Evolutionary conservation across 768 basidiomycete genomes (phyloP), one percentile per base, ranked within the genome.

Genomic region (Tricholoma saponaceum): DNA sequence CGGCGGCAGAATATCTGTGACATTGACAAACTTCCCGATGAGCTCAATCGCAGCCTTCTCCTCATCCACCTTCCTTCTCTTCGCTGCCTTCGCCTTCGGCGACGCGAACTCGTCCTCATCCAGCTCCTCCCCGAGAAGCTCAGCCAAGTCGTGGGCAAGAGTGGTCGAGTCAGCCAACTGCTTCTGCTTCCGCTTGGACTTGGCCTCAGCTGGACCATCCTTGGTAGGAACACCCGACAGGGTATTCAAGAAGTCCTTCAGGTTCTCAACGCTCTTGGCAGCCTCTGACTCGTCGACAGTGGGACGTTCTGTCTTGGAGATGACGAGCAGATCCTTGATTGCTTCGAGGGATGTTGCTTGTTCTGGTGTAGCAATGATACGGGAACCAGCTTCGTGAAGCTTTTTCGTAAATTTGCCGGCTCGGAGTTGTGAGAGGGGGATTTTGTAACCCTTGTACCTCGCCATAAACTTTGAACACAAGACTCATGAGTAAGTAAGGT

Each of bases 1-100:
- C 0, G 86, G 87, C 0, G 95, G 95, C 18, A 98, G 70, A 62
- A 95, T 62, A 63, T 91, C 87, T 30, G 76, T 71, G 44, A 98
- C 72, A 62, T 84, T 78, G 54, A 97, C 81, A 68, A 93, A 94
- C 76, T 83, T 85, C 74, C 79, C 77, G 64, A 70, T 61, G 26
- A 78, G 62, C 56, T 67, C 64, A 28, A 64, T 58, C 18, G 57
- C 55, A 41, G 62, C 68, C 13, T 64, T 58, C 20, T 69, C 68
- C 33, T 64, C 69, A 41, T 55, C 64, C 23, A 58, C 64, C 54
- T 64, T 72, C 58, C 64, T 62, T 58, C 44, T 63, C 58, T 41
- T 58, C 49, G 56, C 60, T 20, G 54, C 59, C 30, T 50, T 58
- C 12, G 58, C 44, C 43, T 51, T 47, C 23, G 61, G 53, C n/a